phyloP scores from a whole-genome alignment of 1,139 yeast species.

The Diutina rugosa region DNA sequence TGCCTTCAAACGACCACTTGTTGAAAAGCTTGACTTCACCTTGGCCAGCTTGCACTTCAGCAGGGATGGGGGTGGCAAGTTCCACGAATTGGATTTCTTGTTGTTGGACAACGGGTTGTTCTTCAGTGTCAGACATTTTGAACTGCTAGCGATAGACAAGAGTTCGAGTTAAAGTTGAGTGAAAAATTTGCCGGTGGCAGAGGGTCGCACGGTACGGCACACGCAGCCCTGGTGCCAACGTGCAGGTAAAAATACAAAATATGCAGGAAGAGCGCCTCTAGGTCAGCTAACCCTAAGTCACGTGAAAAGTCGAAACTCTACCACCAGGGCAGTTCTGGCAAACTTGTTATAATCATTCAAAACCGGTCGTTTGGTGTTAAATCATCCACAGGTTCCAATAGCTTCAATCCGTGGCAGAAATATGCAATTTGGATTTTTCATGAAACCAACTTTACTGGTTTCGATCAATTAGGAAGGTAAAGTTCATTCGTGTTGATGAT shows the following conservation, averaged over 20 bases:
- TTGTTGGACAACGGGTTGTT: slow-evolving; percentile 48
- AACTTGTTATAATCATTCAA: not conserved
- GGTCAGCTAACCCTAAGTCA: not conserved
- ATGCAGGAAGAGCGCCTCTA: not conserved
- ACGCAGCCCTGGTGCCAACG: not conserved
- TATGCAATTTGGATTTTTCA: not conserved
- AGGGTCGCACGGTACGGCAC: not conserved
- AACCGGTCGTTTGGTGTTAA: not conserved
- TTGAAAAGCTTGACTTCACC: slow-evolving; percentile 95
- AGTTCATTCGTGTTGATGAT: not conserved
- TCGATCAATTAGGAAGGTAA: not conserved
- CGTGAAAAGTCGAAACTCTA: not conserved
- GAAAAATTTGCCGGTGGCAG: slow-evolving; percentile 1
- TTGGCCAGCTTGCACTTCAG: slow-evolving; percentile 93
- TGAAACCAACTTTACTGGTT: not conserved
- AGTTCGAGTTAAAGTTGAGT: not conserved
- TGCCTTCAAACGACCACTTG: slow-evolving; percentile 98
- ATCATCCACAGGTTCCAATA: not conserved
- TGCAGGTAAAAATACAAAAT: not conserved
- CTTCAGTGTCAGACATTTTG: slow-evolving; percentile 40
- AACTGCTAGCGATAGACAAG: not conserved
- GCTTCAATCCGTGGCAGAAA: not conserved
- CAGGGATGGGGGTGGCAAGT: slow-evolving; percentile 92
- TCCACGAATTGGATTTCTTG: slow-evolving; percentile 69
- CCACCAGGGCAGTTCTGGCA: not conserved